Percentiles rank a stretch among this genome's conserved stretches.
Evolutionary conservation across 768 basidiomycete species (phyloP).

Genomic region (Trametes elegans): DNA sequence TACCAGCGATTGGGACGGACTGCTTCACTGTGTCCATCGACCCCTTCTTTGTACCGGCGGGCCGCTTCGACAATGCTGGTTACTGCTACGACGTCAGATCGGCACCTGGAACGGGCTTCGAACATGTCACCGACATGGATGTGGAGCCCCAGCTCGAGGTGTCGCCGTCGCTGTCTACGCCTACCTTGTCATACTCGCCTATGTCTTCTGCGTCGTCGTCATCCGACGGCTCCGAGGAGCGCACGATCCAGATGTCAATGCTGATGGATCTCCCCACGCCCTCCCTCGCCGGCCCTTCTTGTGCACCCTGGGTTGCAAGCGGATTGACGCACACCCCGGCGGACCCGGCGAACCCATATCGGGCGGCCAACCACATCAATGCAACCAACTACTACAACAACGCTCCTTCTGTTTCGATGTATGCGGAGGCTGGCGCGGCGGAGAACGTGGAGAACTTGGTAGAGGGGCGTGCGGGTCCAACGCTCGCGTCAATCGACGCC

Average conservation of each 20-base stretch:
- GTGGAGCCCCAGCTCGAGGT: slow-evolving; percentile 11
- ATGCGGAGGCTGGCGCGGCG: neutral
- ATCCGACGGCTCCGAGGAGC: slow-evolving; percentile 28
- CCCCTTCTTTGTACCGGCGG: neutral
- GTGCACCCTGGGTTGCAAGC: slow-evolving; percentile 13
- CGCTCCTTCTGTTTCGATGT: no score
- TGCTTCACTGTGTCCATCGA: slow-evolving; percentile 4
- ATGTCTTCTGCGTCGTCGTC: slow-evolving; percentile 28
- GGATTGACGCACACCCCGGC: slow-evolving; percentile 5
- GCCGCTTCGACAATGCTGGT: neutral
- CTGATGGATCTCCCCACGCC: slow-evolving; percentile 21
- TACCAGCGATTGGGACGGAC: slow-evolving; percentile 15
- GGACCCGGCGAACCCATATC: slow-evolving; percentile 16
- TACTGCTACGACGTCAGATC: neutral
- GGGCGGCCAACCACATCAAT: neutral
- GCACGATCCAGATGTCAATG: slow-evolving; percentile 24
- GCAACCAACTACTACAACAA: slow-evolving; percentile 1
- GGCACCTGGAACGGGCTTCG: slow-evolving; percentile 12
- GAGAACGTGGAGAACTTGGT: neutral
- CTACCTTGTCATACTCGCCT: slow-evolving; percentile 28
- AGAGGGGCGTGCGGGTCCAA: neutral
- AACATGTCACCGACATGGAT: slow-evolving; percentile 2
- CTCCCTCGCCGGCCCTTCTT: neutral
- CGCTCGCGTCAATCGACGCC: neutral
- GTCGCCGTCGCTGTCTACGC: slow-evolving; percentile 27